Evolutionary conservation across 306 rosid genomes (phyloP).

Genomic region (Albizia julibrissin): DNA sequence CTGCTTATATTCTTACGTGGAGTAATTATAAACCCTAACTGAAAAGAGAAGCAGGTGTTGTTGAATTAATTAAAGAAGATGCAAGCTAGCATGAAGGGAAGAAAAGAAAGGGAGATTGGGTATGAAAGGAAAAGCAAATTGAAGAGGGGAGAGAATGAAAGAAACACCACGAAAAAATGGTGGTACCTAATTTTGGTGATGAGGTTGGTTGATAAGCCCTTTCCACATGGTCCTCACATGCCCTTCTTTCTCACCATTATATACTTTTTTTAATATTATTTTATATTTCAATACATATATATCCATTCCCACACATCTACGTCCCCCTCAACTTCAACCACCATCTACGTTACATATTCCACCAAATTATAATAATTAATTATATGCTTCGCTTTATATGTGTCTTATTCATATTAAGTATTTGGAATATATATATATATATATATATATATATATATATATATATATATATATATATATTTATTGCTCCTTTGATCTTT

Average conservation of each 20-base stretch:
- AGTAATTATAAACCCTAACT: no score
- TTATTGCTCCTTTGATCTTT: no score
- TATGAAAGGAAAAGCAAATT: background rate
- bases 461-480: no score
- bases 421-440: background rate
- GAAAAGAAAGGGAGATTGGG: background rate
- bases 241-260: background rate
- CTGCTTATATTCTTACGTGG: no score
- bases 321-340: no score
- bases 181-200: conserved; percentile 2
- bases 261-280: background rate
- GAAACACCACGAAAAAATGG: background rate
- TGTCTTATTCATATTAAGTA: background rate
- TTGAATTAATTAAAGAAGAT: no score
- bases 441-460: no score
- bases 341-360: background rate
- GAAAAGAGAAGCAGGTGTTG: no score
- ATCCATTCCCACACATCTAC: conserved; percentile 25
- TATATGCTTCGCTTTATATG: no score
- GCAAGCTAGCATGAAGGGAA: background rate
- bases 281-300: background rate
- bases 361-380: no score
- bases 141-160: background rate
- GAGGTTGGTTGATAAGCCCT: background rate
- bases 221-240: conserved; percentile 22